phyloP scores from a whole-genome alignment of 176 grass and related monocot species.

The Rhipidocladum racemiflorum region DNA sequence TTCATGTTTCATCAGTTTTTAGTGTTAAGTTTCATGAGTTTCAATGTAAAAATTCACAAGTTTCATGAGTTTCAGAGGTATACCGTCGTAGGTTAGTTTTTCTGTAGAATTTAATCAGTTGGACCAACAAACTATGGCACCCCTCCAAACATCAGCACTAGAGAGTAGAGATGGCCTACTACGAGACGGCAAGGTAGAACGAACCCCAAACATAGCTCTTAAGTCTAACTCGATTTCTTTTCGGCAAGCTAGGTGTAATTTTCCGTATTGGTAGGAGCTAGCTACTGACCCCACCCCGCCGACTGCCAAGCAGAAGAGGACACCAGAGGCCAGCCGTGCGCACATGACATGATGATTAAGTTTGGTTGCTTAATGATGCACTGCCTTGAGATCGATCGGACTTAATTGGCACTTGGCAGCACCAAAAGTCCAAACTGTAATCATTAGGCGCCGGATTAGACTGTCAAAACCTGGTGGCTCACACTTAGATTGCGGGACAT shows the following conservation, averaged over 20 bases:
- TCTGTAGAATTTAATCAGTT: no score
- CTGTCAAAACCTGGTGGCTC: constrained; percentile 1
- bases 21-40: no score
- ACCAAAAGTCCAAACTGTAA: constrained; percentile 46
- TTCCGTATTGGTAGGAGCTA: neutral
- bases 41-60: no score
- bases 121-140: no score
- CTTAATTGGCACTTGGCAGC: neutral
- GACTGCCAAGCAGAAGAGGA: constrained; percentile 38
- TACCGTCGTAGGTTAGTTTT: no score
- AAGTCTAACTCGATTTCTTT: neutral
- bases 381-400: neutral
- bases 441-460: constrained; percentile 45
- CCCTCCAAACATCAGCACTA: no score
- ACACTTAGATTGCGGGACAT: neutral
- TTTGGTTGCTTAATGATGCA: constrained; percentile 38
- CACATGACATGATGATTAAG: constrained; percentile 54
- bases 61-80: no score
- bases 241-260: neutral
- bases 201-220: neutral
- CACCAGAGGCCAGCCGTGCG: constrained; percentile 44
- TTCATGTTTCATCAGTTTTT: no score
- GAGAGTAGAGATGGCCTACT: no score
- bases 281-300: constrained; percentile 9
- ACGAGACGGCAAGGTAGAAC: no score